Evolutionary conservation across 352 stramenopile genomes (phyloP), one percentile per base, ranked within the genome.

Genomic region (Phytopythium oedochilum): DNA sequence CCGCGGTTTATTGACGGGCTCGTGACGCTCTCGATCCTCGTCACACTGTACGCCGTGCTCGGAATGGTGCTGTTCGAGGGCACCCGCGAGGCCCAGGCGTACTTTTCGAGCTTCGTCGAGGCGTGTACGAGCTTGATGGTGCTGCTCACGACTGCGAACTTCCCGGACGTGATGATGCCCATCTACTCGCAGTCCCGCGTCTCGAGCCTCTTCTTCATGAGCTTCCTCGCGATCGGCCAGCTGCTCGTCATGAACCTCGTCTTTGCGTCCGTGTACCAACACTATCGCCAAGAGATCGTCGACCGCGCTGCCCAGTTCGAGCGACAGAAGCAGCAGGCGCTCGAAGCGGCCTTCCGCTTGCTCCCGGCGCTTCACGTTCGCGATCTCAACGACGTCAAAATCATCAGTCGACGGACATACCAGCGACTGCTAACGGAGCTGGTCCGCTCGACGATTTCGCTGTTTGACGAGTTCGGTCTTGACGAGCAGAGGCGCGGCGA

Each of bases 201-300:
- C 11, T 65, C 65, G 2, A 78, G 70, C 46, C 48, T 90, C 22
- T 86, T 89, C 63, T 92, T 94, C 47, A 69, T 88, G 32, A 75
- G 68, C 20, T 88, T 86, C 53, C 65, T 94, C 39, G 64, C 78
- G 35, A 71, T 94, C 28, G 75, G 73, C 5, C 67, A 90, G 28
- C 66, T 91, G n/a, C 73, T 94, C 25, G 67, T 94, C 59, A 87
- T 89, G 73, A 94, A 92, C 49, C 63, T 92, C 15, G 75, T 91
- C 9, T 84, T 91, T 36, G 78, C 77, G 12, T 83, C 76, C 7
- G 73, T 92, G 14, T 92, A 88, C 20, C 79, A 83, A 42, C 78
- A 84, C 49, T 91, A 89, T 53, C 68, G 73, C 5, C 57, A 73
- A 31, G 70, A 85, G 32, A 59, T 76, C 7, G 60, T 62, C 15